These are phyloP conservation scores for Calocera viscosa DNA, from an alignment of 768 basidiomycete species.

Conservation along the genomic window DNA sequence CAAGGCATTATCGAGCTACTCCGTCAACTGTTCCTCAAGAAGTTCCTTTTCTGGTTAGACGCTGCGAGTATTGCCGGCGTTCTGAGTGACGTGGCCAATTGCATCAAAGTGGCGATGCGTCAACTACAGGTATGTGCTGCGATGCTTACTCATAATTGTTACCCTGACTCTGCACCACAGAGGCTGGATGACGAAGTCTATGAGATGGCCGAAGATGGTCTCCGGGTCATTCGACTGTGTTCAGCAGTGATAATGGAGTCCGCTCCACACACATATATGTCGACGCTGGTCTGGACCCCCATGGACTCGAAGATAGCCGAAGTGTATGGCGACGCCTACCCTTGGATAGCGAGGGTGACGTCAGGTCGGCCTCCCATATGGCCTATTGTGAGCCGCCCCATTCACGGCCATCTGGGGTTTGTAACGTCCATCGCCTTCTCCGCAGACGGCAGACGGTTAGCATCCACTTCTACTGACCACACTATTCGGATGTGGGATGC, in stretches of 20 bases:
- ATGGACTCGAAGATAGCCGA: not conserved
- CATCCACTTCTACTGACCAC: constrained; percentile 9
- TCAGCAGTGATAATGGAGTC: not conserved
- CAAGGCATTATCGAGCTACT: no score
- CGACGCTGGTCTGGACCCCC: not conserved
- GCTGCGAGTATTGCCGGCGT: no score
- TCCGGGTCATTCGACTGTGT: not conserved
- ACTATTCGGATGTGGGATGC: constrained; percentile 13
- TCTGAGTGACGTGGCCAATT: no score
- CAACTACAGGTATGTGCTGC: no score
- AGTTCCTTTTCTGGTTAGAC: no score
- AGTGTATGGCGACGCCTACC: not conserved
- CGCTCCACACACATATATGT: not conserved
- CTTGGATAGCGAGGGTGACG: not conserved
- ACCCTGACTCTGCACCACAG: no score
- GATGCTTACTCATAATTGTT: no score
- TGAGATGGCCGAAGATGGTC: not conserved
- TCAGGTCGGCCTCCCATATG: not conserved
- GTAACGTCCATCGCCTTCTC: constrained; percentile 10
- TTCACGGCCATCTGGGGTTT: not conserved
- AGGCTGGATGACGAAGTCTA: no score
- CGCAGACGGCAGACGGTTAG: constrained; percentile 1
- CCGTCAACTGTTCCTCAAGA: no score
- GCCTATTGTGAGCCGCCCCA: not conserved
- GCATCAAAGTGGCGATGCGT: no score